Conservation (phyloP, 1,139 yeast genomes). For the Schizosaccharomyces versatilis region DNA sequence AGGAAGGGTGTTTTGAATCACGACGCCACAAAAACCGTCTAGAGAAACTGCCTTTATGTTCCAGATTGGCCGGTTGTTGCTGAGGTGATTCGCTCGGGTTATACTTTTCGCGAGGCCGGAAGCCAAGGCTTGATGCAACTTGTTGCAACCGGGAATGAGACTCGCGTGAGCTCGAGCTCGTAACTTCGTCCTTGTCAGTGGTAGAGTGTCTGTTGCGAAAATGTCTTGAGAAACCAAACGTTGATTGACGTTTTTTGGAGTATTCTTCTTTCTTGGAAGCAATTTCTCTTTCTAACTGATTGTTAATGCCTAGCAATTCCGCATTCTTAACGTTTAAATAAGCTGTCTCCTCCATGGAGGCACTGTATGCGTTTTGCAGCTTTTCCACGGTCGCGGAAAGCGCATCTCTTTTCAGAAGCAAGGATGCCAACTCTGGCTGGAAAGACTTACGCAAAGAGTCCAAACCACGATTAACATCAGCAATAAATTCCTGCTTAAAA, state of each 20-base stretch:
- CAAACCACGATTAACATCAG: background rate
- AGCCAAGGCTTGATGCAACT: slow-evolving; percentile 2
- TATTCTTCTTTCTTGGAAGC: background rate
- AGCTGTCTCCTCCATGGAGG: slow-evolving; percentile 16
- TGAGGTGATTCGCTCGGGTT: background rate
- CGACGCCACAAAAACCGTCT: background rate
- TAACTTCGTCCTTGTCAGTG: background rate
- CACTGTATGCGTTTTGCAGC: background rate
- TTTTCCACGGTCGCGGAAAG: background rate
- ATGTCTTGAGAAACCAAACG: background rate
- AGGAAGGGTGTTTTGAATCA: background rate
- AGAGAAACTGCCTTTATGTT: background rate
- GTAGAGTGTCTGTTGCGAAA: background rate
- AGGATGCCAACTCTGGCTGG: background rate
- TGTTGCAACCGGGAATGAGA: background rate
- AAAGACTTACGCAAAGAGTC: background rate
- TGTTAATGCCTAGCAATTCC: slow-evolving; percentile 22
- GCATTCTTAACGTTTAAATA: slow-evolving; percentile 19
- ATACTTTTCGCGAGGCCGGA: background rate
- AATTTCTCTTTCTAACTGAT: slow-evolving; percentile 20
- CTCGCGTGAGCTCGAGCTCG: background rate
- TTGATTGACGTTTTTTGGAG: background rate
- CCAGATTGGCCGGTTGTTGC: background rate
- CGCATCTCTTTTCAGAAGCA: background rate
- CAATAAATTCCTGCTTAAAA: background rate